Evolutionary conservation across 2,329 filamentous ascomycete genomes (phyloP), one percentile per base, ranked within the genome.

Genomic region (Metarhizium guizhouense): DNA sequence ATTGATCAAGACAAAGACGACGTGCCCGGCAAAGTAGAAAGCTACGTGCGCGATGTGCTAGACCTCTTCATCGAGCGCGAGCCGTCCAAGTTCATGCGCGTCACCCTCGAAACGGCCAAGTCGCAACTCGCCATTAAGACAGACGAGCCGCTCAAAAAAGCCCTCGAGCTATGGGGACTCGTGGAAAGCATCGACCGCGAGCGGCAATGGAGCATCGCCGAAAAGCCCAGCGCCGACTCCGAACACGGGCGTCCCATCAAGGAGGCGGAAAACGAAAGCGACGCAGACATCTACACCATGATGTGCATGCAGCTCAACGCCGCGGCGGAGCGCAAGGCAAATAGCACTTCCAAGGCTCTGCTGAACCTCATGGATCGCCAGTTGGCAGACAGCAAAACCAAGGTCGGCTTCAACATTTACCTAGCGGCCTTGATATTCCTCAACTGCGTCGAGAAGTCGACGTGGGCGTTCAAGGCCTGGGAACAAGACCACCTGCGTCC

Each of bases 381-480:
- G 42, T 71, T 86, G 36, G 78, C 84, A 57, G 81, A 84, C 62
- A 81, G 80, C 67, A 82, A 83, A 63, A 76, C 75, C 55, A 81
- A 78, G 61, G 75, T 82, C 54, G 79, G 78, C 36, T 84, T 84
- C 62, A 77, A 77, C 60, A 80, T 84, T 68, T 86, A 83, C 62
- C 76, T 86, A 25, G 78, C 82, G 3, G 77, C 81, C 3, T 67
- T 86, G 55, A 79, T 86, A 54, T 79, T 86, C 58, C 76, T 86
- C 51, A 85, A 84, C 63, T 85, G 82, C 60, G 74, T 86, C 14
- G 84, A 87, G 64, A 86, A 86, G 69, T 83, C 82, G 0, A 86
- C 83, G 0, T 87, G 83, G 84, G 79, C 81, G 1, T 86, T 86
- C 70, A 84, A 85, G 59, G 82, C 81, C 2, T 87, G 83, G 82